phyloP scores from a whole-genome alignment of 1,139 yeast species.

The Tardiomyces blankii region DNA sequence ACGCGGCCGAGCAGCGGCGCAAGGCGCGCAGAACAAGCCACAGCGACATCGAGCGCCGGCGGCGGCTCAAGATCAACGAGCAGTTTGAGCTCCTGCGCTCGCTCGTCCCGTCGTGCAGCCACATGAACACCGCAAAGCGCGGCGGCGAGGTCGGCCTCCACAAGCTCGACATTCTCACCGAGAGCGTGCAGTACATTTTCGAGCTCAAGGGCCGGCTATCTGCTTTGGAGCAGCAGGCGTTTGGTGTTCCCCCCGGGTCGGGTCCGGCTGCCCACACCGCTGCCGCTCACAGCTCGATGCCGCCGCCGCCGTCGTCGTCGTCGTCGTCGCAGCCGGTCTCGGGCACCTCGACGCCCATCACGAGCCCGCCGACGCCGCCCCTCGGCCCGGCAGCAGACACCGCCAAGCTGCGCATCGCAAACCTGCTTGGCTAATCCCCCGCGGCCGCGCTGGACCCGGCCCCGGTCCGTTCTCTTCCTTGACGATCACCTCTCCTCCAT shows the following conservation, averaged over 20 bases:
- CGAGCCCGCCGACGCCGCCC: neutral
- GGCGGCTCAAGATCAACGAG: conserved; percentile 68
- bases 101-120: conserved; percentile 68
- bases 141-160: conserved; percentile 53
- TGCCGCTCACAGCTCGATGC: too few relatives aligned
- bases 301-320: neutral
- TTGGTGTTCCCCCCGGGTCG: neutral
- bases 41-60: conserved; percentile 67
- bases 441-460: too few relatives aligned
- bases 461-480: too few relatives aligned
- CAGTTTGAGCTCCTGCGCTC: conserved; percentile 75
- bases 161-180: conserved; percentile 67
- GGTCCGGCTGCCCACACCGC: too few relatives aligned
- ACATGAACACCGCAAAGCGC: conserved; percentile 22
- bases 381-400: neutral
- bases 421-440: neutral
- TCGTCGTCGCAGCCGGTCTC: neutral
- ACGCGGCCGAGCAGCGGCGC: neutral
- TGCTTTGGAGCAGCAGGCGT: neutral
- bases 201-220: conserved; percentile 30
- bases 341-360: neutral
- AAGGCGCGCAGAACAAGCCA: conserved; percentile 51
- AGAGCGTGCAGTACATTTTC: conserved; percentile 69
- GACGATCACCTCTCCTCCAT: too few relatives aligned
- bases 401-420: neutral